These are phyloP conservation scores for Globisporangium orthogonon DNA, from an alignment of 352 stramenopile genomes.

Conservation along the genomic window DNA sequence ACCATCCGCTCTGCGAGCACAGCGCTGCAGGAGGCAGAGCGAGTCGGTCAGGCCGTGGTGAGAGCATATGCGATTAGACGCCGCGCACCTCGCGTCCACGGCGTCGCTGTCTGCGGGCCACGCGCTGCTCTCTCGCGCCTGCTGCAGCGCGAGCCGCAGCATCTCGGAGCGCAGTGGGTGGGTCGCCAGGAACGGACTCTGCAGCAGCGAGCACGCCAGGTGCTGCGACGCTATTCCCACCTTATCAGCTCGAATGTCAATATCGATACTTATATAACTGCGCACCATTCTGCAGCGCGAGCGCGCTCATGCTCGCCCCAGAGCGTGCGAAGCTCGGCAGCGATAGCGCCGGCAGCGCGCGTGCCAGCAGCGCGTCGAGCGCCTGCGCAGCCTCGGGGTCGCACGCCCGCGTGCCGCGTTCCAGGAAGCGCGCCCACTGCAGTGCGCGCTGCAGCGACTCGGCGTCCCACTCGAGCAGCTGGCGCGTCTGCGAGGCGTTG, in stretches of 20 bases:
- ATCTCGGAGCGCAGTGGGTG: conserved; percentile 40
- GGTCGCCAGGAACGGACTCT: conserved; percentile 41
- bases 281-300: conserved; percentile 12
- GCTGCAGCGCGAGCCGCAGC: conserved; percentile 21
- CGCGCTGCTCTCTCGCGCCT: conserved; percentile 5
- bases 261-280: background rate
- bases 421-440: conserved; percentile 31
- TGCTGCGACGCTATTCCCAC: conserved; percentile 19
- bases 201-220: conserved; percentile 34
- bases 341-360: conserved; percentile 27
- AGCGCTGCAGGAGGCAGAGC: conserved; percentile 8
- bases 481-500: conserved; percentile 38
- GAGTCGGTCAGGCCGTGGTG: background rate
- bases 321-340: conserved; percentile 26
- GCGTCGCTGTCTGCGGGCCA: background rate
- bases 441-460: conserved; percentile 36
- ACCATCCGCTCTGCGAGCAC: conserved; percentile 21
- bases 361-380: conserved; percentile 18
- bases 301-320: conserved; percentile 4
- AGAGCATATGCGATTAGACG: background rate
- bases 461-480: conserved; percentile 45
- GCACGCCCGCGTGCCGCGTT: conserved; percentile 17
- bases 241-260: background rate
- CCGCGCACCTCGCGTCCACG: conserved; percentile 4
- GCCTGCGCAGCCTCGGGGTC: conserved; percentile 7